Evolutionary conservation across 495 filamentous ascomycete species (phyloP).

Genomic region (Penicillium bovifimosum): DNA sequence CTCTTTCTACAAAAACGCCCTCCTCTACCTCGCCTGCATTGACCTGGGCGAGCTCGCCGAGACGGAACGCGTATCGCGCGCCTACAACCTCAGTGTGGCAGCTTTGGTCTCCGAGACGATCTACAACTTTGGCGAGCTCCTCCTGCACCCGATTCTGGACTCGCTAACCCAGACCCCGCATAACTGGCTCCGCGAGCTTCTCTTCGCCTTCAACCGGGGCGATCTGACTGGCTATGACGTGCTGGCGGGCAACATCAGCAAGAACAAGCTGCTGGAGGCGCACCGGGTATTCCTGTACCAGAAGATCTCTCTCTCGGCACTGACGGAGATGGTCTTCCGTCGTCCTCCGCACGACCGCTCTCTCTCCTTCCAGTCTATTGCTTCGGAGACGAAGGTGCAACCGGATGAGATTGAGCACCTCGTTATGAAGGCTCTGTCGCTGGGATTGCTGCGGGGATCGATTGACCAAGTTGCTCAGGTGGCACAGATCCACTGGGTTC

Average conservation of each 20-base stretch:
- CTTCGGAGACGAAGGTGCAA: constrained; percentile 85
- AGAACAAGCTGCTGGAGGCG: constrained; percentile 70
- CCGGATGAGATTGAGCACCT: constrained; percentile 92
- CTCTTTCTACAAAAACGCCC: constrained; percentile 92
- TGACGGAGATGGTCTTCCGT: constrained; percentile 95
- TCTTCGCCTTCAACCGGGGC: constrained; percentile 96
- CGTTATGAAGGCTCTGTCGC: constrained; percentile 94
- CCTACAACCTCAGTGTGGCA: constrained; percentile 88
- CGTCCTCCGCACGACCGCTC: constrained; percentile 92
- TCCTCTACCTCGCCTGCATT: constrained; percentile 97
- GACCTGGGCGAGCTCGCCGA: constrained; percentile 66
- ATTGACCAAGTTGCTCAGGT: constrained; percentile 96
- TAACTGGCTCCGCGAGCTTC: constrained; percentile 83
- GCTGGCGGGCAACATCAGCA: constrained; percentile 68
- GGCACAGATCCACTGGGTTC: constrained; percentile 95
- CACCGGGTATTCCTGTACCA: constrained; percentile 82
- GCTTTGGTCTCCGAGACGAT: constrained; percentile 89
- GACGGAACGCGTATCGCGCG: constrained; percentile 68
- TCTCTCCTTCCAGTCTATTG: constrained; percentile 83
- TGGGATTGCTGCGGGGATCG: constrained; percentile 82
- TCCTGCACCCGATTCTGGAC: constrained; percentile 93
- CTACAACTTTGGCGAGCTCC: constrained; percentile 99
- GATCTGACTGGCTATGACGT: constrained; percentile 83
- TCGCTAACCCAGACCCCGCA: constrained; percentile 61
- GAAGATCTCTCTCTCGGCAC: constrained; percentile 93